Evolutionary conservation across 208 protist genomes (phyloP).

Genomic region (Herpetomonas samuelpessoai): DNA sequence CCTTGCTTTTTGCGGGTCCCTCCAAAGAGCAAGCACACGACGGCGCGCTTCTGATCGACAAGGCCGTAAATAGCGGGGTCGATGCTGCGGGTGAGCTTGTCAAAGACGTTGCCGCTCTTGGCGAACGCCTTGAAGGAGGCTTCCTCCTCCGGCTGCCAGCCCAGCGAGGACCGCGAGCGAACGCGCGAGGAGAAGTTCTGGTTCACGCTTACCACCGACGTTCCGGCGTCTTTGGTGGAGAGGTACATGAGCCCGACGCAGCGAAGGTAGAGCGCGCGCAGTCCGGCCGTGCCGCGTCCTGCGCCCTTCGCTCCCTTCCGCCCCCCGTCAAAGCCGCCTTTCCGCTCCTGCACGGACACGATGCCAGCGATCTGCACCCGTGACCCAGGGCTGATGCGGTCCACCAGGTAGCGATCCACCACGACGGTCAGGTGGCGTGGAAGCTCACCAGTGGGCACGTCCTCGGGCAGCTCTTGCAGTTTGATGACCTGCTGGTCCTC

Average conservation of each 20-base stretch:
- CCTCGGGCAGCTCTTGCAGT: conserved; percentile 95
- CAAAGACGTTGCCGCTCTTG: conserved; percentile 89
- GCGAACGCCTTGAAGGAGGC: conserved; percentile 88
- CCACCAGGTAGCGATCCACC: conserved; percentile 91
- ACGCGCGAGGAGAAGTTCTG: conserved; percentile 88
- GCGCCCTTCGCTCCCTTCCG: conserved; percentile 24
- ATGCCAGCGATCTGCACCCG: conserved; percentile 94
- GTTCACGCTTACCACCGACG: conserved; percentile 75
- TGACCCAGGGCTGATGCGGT: conserved; percentile 95
- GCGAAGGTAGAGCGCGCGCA: conserved; percentile 90
- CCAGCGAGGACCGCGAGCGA: conserved; percentile 62
- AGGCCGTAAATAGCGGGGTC: conserved; percentile 98
- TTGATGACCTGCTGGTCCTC: conserved; percentile 93
- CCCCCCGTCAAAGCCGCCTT: conserved; percentile 43
- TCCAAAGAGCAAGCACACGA: conserved; percentile 98
- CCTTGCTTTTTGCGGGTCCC: conserved; percentile 97
- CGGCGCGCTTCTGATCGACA: conserved; percentile 96
- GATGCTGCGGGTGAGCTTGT: conserved; percentile 92
- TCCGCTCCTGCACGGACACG: conserved; percentile 84
- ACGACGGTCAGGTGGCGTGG: conserved; percentile 86
- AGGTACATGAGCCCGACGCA: conserved; percentile 87
- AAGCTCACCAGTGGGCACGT: conserved; percentile 93
- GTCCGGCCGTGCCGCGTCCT: conserved; percentile 53
- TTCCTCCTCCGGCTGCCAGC: conserved; percentile 90
- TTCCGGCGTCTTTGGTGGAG: conserved; percentile 9